Base-by-base conservation (phyloP, 176 grass and related monocot genomes). In the Carex pumila region DNA sequence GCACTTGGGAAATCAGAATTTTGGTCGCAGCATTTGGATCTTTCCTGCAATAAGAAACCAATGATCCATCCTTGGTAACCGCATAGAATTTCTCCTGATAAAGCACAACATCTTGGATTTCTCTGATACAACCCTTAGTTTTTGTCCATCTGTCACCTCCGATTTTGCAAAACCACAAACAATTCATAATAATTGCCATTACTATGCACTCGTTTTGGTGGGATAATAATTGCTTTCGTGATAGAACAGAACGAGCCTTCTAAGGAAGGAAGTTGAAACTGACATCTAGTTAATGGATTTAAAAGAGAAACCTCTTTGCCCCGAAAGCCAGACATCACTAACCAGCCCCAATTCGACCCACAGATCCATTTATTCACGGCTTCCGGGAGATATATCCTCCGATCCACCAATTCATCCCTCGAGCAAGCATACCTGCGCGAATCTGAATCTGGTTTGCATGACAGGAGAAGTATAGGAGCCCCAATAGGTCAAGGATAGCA, bases 211-310 rank as follows among this genome's bases (percentile, higher is more conserved):
- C 37, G 5, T 82, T 32, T 25, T 0, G 79, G 41, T 65, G 41
- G 4, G n/a, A 65, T 65, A 50, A 82, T 65, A 25, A 65, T 30
- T 29, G 79, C 57, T 55, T 63, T 82, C 3, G 13, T 64, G 18
- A 82, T 82, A 47, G 39, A 37, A 52, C 43, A 64, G 62, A 65
- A 82, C 8, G 59, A 50, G 32, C 62, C 62, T 82, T 64, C 47
- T 32, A 84, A 73, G 53, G 82, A 84, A 71, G 64, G 82, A 71
- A 84, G 82, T 52, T 5, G 53, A 12, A 84, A 74, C 25, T 84
- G 62, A 74, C 49, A 69, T 84, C 82, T 72, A 12, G 82, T 84
- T 53, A 84, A 56, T 39, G 82, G 82, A 84, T 74, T 84, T 65
- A 84, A 73, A 21, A 84, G 82, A 31, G 31, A 57, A 32, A 74